These are phyloP conservation scores for Peniophora sp. DNA, from an alignment of 1,284 basidiomycete species.

Conservation along the genomic window DNA sequence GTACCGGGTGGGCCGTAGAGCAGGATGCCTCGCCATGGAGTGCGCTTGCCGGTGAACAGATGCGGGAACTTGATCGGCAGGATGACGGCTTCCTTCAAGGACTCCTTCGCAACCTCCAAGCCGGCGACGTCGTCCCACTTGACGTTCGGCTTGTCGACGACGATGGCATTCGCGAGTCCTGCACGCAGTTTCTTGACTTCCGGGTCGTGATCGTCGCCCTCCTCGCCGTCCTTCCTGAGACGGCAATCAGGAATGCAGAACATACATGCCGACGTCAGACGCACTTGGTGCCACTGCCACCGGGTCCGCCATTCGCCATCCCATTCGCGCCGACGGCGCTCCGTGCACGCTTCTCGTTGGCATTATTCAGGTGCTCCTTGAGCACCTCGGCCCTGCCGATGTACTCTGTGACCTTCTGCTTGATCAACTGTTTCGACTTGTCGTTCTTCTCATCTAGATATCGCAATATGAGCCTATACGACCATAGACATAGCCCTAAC, in stretches of 20 bases:
- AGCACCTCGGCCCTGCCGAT: constrained; percentile 88
- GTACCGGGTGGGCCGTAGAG: constrained; percentile 95
- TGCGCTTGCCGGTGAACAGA: constrained; percentile 96
- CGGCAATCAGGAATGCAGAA: not conserved
- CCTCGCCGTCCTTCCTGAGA: constrained; percentile 53
- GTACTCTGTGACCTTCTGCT: constrained; percentile 89
- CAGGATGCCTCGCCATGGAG: constrained; percentile 93
- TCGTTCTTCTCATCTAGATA: constrained; percentile 92
- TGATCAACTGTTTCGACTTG: constrained; percentile 84
- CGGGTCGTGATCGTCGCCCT: constrained; percentile 72
- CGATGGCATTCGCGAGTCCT: constrained; percentile 81
- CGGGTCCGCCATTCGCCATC: constrained; percentile 50
- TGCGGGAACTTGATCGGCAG: constrained; percentile 98
- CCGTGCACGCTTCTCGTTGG: constrained; percentile 64
- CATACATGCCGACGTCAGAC: constrained; percentile 18
- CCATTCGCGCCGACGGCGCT: constrained; percentile 79
- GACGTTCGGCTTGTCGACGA: constrained; percentile 93
- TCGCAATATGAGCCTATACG: too few species aligned
- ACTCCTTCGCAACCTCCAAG: constrained; percentile 89
- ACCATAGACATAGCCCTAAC: not conserved
- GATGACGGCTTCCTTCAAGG: constrained; percentile 97
- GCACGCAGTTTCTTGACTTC: constrained; percentile 94
- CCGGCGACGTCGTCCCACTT: constrained; percentile 99
- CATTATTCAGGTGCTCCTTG: constrained; percentile 72
- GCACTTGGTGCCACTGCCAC: constrained; percentile 62